These are phyloP conservation scores for Rhynchosporium graminicola DNA, from an alignment of 2,329 filamentous ascomycete genomes.

Conservation along the genomic window DNA sequence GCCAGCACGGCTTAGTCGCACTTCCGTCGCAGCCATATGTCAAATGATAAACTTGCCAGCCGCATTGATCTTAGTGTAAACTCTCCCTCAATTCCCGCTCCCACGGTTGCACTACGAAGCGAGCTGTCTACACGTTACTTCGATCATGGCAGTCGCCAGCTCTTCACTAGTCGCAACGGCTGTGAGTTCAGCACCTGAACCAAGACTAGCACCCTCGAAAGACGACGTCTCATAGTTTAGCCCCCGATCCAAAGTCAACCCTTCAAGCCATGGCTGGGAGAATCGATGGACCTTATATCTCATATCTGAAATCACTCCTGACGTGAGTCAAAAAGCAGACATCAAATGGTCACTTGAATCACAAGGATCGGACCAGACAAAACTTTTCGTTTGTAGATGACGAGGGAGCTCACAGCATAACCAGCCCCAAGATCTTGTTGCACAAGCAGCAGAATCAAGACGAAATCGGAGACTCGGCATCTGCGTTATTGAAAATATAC, in stretches of 20 bases:
- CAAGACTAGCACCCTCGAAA: no score
- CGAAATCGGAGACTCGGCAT: background rate
- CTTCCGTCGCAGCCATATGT: background rate
- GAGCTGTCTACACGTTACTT: background rate
- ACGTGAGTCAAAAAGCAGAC: background rate
- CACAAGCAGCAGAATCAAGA: background rate
- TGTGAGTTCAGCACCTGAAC: no score
- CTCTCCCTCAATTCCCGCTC: background rate
- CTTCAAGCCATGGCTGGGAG: background rate
- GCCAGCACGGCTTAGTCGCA: background rate
- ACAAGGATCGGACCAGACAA: background rate
- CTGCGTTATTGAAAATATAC: background rate
- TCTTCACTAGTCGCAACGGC: background rate
- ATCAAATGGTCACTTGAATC: background rate
- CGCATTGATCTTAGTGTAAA: background rate
- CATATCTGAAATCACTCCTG: background rate
- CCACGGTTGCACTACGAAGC: background rate
- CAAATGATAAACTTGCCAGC: background rate
- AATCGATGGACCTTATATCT: background rate
- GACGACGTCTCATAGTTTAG: background rate
- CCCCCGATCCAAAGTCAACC: background rate
- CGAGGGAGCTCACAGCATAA: background rate
- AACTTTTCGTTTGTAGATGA: background rate
- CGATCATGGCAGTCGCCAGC: background rate
- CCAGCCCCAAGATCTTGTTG: background rate